Evolutionary conservation across 2,329 filamentous ascomycete species (phyloP), one percentile per base, ranked within the genome.

Genomic region (Capronia epimyces): DNA sequence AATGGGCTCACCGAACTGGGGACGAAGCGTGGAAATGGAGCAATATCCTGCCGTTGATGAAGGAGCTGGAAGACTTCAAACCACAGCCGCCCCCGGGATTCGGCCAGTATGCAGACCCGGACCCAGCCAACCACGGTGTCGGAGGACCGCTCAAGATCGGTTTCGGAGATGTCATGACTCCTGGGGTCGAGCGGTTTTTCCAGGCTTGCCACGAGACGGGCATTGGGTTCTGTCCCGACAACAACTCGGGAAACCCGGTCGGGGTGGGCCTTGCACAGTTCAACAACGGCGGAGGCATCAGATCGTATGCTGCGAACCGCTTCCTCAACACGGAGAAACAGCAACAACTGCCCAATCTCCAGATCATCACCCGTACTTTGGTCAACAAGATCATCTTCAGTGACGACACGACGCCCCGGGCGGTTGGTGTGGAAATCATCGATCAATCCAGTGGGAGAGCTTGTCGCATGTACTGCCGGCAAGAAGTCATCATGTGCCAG

Each of bases 211-310:
- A 76, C 49, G 61, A 76, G 27, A 67, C 69, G 21, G 78, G 78
- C 0, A 69, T 75, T 27, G 65, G 70, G 0, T 54, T 74, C n/a
- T 82, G 81, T 52, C 67, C 69, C 0, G 79, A 82, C 55, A 70
- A 78, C 27, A 82, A 82, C 53, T 77, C 74, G 3, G 80, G 80
- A 0, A 72, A 82, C 57, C 66, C 82, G 25, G 80, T 80, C 2
- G 73, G 81, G 66, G 73, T 82, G 66, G 72, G 71, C 1, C 5
- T 27, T 5, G 24, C 24, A 27, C 24, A 27, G 24, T 27, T 10
- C 24, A 27, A 5, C 24, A 10, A 72, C 71, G 0, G 81, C 77
- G 0, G 46, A 43, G 18, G 74, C 79, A 0, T 66, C 67, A 1
- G 78, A n/a, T n/a, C n/a, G n/a, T n/a, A n/a, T 27, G 24, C 24